phyloP scores from a whole-genome alignment of 352 stramenopile genomes.

The Phytopythium helicoides region DNA sequence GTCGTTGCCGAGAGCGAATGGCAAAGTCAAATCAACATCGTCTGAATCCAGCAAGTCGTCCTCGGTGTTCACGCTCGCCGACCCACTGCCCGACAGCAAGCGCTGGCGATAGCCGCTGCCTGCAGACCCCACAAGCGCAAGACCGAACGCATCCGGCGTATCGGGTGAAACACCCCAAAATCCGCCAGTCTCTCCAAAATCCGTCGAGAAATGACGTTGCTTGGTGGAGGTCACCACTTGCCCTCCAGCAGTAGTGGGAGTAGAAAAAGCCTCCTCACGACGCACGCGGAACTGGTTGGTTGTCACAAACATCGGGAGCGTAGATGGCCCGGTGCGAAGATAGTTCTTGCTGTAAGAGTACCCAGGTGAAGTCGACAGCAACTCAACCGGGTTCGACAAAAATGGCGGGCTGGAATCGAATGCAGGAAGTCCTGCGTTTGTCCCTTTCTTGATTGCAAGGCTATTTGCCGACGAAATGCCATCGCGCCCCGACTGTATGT shows the following conservation, averaged over 20 bases:
- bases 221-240: constrained; percentile 19
- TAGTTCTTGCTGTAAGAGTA: constrained; percentile 78
- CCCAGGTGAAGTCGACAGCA: constrained; percentile 68
- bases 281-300: constrained; percentile 47
- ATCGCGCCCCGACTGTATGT: not conserved
- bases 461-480: constrained; percentile 1
- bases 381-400: constrained; percentile 59
- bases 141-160: constrained; percentile 57
- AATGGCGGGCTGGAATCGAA: constrained; percentile 61
- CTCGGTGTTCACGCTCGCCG: constrained; percentile 7
- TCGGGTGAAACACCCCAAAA: constrained; percentile 71
- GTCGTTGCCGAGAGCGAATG: constrained; percentile 61
- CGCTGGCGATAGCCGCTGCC: constrained; percentile 24
- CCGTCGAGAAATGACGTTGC: constrained; percentile 52
- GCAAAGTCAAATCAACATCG: constrained; percentile 43
- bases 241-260: not conserved
- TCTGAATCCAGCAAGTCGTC: constrained; percentile 21
- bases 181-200: constrained; percentile 55
- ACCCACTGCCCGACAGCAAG: constrained; percentile 38
- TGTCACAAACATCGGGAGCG: constrained; percentile 51
- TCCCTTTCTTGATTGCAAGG: constrained; percentile 5
- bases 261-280: constrained; percentile 10
- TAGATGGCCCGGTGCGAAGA: constrained; percentile 37
- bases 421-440: constrained; percentile 18
- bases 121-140: constrained; percentile 37